Evolutionary conservation across 1,139 yeast genomes (phyloP), one percentile per base, ranked within the genome.

Genomic region (Sugiyamaella paludigena): DNA sequence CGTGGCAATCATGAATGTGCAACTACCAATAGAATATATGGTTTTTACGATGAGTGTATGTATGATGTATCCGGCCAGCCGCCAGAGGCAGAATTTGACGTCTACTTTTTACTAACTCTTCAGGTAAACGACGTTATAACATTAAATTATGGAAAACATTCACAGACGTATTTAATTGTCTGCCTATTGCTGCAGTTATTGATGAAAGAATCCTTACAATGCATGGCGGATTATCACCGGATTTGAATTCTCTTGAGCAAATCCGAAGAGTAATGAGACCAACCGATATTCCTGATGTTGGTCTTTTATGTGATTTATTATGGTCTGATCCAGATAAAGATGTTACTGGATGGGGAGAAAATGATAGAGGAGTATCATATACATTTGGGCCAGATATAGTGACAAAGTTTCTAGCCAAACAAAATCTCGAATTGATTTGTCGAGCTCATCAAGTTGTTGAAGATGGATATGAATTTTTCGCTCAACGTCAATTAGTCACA

Each of bases 291-390:
- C 98, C 98, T 45, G 98, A 92, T 70, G 94, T 87, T 55, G 97
- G 98, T 29, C 78, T 92, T 64, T 78, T 92, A 60, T 91, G 97
- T 74, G 98, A 92, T 72, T 79, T 92, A 68, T 78, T 91, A 63
- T 92, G 98, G 98, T 86, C 96, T 4, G 98, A 92, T 70, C 98
- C 98, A 30, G 98, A 91, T 71, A 88, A 89, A 71, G 97, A 89
- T 71, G 88, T 89, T 60, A 87, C 92, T 39, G 97, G 97, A 12
- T 92, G 98, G 98, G 84, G 94, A 55, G 98, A 92, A 72, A 92
- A 92, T 69, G 98, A 92, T 72, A 84, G 98, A 72, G 98, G 98
- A 64, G 97, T 92, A 49, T 88, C 96, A 10, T 92, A 88, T 70
- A 89, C 97, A 15, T 92, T 92, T 73, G 98, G 98, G 12, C 96